Conservation (phyloP, 257 asterid species). For the Lavandula angustifolia region DNA sequence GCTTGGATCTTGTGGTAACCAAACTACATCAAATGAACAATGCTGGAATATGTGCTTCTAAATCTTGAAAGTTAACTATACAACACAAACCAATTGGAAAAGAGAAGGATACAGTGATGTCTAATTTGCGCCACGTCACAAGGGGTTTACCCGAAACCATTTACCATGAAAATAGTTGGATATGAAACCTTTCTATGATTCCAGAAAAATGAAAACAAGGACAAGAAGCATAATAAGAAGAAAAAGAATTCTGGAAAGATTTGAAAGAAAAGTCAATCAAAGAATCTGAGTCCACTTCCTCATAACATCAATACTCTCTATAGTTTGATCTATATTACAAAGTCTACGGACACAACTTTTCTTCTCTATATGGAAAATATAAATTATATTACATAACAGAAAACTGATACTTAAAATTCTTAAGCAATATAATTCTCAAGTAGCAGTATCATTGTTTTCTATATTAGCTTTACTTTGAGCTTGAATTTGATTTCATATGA, state of each 20-base stretch:
- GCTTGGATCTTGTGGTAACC: not conserved
- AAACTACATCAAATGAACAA: too few species aligned
- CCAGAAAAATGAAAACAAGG: too few species aligned
- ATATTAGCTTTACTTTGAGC: slow-evolving; percentile 10
- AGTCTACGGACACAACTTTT: too few species aligned
- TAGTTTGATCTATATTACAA: too few species aligned
- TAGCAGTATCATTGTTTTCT: not conserved
- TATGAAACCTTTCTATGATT: not conserved
- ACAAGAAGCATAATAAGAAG: too few species aligned
- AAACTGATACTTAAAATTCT: not conserved
- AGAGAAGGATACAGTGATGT: not conserved
- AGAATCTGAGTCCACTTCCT: too few species aligned
- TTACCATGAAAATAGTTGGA: not conserved
- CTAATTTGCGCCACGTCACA: not conserved
- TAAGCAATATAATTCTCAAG: not conserved
- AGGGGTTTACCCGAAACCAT: not conserved
- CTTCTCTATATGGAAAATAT: not conserved
- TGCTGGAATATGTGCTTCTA: too few species aligned
- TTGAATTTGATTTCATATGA: not conserved
- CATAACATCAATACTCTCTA: too few species aligned
- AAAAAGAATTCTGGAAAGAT: too few species aligned
- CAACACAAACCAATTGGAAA: too few species aligned
- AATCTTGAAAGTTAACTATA: too few species aligned
- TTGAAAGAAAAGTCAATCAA: too few species aligned
- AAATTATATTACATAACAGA: not conserved